Evolutionary conservation across 2,329 filamentous ascomycete genomes (phyloP).

Genomic region (Stachybotrys elegans): DNA sequence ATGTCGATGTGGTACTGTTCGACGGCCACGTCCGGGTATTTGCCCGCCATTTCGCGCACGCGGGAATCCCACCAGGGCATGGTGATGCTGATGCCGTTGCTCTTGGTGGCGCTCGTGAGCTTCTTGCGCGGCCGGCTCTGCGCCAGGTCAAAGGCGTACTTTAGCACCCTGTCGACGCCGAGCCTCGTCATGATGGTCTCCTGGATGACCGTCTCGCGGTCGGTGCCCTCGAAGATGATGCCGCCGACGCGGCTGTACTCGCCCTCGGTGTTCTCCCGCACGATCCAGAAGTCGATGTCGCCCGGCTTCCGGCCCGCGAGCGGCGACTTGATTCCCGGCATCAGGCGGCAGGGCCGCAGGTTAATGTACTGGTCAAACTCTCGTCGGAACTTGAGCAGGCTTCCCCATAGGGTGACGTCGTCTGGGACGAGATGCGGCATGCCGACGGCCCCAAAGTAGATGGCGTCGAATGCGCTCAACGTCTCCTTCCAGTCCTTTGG

Average conservation of each 20-base stretch:
- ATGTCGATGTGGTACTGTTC: slow-evolving; percentile 66
- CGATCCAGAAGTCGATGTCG: slow-evolving; percentile 62
- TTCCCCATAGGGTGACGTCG: slow-evolving; percentile 62
- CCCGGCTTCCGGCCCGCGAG: slow-evolving; percentile 47
- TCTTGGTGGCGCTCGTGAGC: slow-evolving; percentile 63
- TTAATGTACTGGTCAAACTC: slow-evolving; percentile 66
- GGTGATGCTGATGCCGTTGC: slow-evolving; percentile 60
- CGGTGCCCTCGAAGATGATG: slow-evolving; percentile 51
- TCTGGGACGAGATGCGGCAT: slow-evolving; percentile 52
- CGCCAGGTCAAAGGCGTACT: slow-evolving; percentile 61
- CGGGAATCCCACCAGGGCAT: slow-evolving; percentile 67
- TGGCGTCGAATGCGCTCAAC: slow-evolving; percentile 57
- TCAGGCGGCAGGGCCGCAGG: slow-evolving; percentile 57
- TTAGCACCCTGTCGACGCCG: slow-evolving; percentile 55
- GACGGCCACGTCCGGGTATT: slow-evolving; percentile 52
- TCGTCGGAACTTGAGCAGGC: slow-evolving; percentile 62
- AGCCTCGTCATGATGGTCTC: slow-evolving; percentile 59
- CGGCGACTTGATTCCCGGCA: slow-evolving; percentile 55
- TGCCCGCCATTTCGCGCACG: slow-evolving; percentile 45
- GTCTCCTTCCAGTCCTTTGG: slow-evolving; percentile 42
- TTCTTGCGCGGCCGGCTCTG: slow-evolving; percentile 51
- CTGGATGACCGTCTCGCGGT: slow-evolving; percentile 58
- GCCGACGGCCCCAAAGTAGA: slow-evolving; percentile 65
- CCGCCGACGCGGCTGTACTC: slow-evolving; percentile 64
- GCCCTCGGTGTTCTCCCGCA: slow-evolving; percentile 63